These are phyloP conservation scores for Schoenoplectus tabernaemontani DNA, from an alignment of 202 grass and related monocot species.

Conservation along the genomic window DNA sequence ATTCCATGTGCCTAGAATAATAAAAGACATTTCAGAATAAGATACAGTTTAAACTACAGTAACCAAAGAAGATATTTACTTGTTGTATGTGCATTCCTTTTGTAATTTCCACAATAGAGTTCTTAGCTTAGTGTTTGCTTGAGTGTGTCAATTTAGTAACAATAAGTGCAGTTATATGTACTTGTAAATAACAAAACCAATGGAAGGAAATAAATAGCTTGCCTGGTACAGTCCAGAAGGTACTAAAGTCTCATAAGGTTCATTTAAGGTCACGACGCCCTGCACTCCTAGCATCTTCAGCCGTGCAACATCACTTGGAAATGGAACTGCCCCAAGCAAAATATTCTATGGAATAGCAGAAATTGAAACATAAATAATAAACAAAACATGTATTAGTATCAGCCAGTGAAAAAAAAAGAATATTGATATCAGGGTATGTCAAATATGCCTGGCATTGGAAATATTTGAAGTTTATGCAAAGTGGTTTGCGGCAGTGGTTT, in stretches of 20 bases:
- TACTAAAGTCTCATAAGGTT: slow-evolving; percentile 89
- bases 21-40: slow-evolving; percentile 11
- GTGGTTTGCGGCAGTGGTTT: not conserved
- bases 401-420: no score
- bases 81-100: not conserved
- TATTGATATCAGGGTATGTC: not conserved
- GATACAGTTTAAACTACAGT: not conserved
- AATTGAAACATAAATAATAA: not conserved
- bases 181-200: no score
- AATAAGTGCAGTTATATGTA: no score
- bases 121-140: not conserved
- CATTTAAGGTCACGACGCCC: slow-evolving; percentile 80
- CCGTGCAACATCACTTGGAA: slow-evolving; percentile 58
- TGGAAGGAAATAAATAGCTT: slow-evolving; percentile 24
- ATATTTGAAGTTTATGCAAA: not conserved
- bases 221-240: slow-evolving; percentile 63
- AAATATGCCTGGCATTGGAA: not conserved
- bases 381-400: no score
- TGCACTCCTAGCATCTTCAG: slow-evolving; percentile 64
- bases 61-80: slow-evolving; percentile 19
- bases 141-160: not conserved
- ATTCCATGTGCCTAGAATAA: slow-evolving; percentile 57
- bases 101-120: not conserved
- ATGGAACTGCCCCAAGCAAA: slow-evolving; percentile 92
- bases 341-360: slow-evolving; percentile 37